A percentile compares a stretch with the other conserved stretches of the same genome.
phyloP scores from a whole-genome alignment of 768 basidiomycete genomes.

The Solioccasus polychromus region DNA sequence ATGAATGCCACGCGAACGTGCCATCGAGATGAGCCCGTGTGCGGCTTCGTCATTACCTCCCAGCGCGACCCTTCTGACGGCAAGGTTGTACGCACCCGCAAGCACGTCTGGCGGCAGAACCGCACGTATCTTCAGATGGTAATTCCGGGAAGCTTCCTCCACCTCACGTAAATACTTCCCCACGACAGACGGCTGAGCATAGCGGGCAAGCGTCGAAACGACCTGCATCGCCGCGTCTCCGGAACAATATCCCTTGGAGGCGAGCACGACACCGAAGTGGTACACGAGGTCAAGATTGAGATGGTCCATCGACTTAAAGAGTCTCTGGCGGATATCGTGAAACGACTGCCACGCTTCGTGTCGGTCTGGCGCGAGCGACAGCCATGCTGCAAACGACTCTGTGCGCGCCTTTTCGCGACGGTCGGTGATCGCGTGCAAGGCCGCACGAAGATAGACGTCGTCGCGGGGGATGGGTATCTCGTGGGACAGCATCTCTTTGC shows the following conservation, averaged over 20 bases:
- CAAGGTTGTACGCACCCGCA: conserved; percentile 31
- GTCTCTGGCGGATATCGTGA: conserved; percentile 29
- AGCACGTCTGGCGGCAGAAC: conserved; percentile 10
- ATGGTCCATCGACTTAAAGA: conserved; percentile 28
- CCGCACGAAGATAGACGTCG: conserved; percentile 37
- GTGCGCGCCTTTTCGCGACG: conserved; percentile 11
- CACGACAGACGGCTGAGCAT: conserved; percentile 34
- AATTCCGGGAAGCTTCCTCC: conserved; percentile 13
- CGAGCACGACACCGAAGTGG: conserved; percentile 42
- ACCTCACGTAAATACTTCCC: conserved; percentile 38
- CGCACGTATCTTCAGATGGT: conserved; percentile 3
- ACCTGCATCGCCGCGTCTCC: conserved; percentile 19
- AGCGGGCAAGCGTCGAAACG: conserved; percentile 43
- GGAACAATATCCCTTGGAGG: conserved; percentile 43
- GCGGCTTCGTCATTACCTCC: conserved; percentile 41
- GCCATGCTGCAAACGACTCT: conserved; percentile 39
- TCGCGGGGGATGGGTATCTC: conserved; percentile 37
- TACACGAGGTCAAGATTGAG: conserved; percentile 38
- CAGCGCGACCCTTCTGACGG: conserved; percentile 41
- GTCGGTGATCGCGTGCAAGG: conserved; percentile 30
- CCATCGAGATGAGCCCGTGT: conserved; percentile 42
- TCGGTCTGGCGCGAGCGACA: conserved; percentile 40
- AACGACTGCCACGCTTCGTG: conserved; percentile 18
- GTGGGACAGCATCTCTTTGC: conserved; percentile 38
- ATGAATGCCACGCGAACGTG: conserved; percentile 23